A percentile compares a stretch with the other conserved stretches of the same genome.
phyloP scores from a whole-genome alignment of 140 eudicot genomes.

The Anethum foeniculum region DNA sequence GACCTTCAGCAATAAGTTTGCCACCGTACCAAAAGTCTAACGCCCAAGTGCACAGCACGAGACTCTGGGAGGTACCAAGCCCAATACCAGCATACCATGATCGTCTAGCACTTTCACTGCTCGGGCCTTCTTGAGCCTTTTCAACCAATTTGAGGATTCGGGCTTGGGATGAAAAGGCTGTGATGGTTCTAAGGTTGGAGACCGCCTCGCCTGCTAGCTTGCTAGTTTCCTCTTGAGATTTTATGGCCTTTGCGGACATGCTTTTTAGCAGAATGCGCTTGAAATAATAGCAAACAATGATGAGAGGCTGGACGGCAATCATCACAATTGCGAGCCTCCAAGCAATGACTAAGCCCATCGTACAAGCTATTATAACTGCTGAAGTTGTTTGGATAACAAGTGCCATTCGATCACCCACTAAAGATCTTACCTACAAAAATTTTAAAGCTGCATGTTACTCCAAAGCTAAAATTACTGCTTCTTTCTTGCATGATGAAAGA shows the following conservation, averaged over 20 bases:
- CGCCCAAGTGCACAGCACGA: constrained; percentile 27
- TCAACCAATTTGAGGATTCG: constrained; percentile 26
- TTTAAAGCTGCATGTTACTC: background rate
- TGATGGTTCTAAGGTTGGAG: constrained; percentile 26
- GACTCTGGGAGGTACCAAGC: constrained; percentile 31
- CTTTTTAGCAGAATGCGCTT: constrained; percentile 19
- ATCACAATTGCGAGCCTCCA: constrained; percentile 31
- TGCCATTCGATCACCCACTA: constrained; percentile 30
- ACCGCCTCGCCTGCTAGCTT: constrained; percentile 36
- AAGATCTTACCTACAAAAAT: constrained; percentile 28
- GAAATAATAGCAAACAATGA: constrained; percentile 11
- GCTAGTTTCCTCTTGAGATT: constrained; percentile 29
- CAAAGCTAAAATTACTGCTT: background rate
- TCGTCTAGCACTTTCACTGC: constrained; percentile 16
- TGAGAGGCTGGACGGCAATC: constrained; percentile 28
- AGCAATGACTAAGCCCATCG: constrained; percentile 24
- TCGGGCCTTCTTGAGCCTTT: constrained; percentile 29
- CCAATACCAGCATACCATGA: constrained; percentile 28
- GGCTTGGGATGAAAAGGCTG: constrained; percentile 33
- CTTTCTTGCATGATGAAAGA: background rate
- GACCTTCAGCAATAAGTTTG: constrained; percentile 24
- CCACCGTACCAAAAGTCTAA: constrained; percentile 41
- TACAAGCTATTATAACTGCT: constrained; percentile 22
- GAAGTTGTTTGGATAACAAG: constrained; percentile 17
- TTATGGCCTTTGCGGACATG: constrained; percentile 25